Conservation (phyloP, 345 rosid species). For the Ceriops tagal region DNA sequence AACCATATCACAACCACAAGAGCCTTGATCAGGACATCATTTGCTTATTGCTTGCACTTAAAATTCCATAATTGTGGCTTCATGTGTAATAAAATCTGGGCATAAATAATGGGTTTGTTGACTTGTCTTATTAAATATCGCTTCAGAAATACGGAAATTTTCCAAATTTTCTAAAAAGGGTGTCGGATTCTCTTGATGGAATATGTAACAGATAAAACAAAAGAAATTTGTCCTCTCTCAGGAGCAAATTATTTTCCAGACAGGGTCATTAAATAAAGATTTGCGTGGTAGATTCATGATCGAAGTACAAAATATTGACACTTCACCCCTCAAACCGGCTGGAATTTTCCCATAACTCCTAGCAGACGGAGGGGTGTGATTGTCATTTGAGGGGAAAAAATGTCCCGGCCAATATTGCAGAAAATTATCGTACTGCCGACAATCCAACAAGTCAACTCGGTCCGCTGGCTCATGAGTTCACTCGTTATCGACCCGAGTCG, state of each 20-base stretch:
- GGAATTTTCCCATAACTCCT: not conserved
- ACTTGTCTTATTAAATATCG: constrained; percentile 13
- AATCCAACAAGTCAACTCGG: constrained; percentile 23
- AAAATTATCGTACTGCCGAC: constrained; percentile 29
- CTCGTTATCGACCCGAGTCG: not conserved
- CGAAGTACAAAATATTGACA: constrained; percentile 30
- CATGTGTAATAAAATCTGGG: not conserved
- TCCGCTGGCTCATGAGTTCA: constrained; percentile 27
- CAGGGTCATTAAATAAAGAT: constrained; percentile 28
- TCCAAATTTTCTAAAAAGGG: constrained; percentile 6
- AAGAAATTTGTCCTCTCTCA: constrained; percentile 31
- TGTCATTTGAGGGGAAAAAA: constrained; percentile 22
- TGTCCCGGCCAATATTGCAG: constrained; percentile 30
- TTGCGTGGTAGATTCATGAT: constrained; percentile 47
- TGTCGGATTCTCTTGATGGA: constrained; percentile 26
- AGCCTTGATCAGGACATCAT: constrained; percentile 12
- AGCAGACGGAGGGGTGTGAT: constrained; percentile 1
- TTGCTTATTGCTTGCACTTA: not conserved
- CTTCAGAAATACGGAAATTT: not conserved
- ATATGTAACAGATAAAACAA: constrained; percentile 30
- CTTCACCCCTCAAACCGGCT: constrained; percentile 15
- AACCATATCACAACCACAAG: not conserved
- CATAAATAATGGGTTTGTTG: constrained; percentile 20
- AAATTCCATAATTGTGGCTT: not conserved
- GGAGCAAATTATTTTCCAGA: constrained; percentile 20